Conservation (phyloP, 768 basidiomycete species). For the Rhizopogon vinicolor region DNA sequence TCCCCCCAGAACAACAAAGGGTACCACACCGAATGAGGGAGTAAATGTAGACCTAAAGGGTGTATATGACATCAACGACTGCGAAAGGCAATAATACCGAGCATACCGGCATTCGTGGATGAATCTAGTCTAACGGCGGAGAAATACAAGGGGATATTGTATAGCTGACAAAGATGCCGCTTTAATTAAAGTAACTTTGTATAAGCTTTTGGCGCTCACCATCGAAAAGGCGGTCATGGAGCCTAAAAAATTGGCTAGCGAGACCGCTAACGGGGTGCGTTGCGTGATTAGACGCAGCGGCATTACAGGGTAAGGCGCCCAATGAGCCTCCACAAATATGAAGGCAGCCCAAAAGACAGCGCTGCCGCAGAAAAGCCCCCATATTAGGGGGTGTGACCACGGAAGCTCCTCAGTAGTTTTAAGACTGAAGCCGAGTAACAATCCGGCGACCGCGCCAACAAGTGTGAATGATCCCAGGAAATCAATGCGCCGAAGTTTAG, state of each 20-base stretch:
- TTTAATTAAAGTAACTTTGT: constrained; percentile 1
- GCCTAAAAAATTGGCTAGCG: constrained; percentile 71
- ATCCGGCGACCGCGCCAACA: constrained; percentile 60
- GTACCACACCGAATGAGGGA: constrained; percentile 79
- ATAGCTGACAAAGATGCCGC: constrained; percentile 44
- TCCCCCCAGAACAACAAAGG: constrained; percentile 5
- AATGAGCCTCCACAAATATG: constrained; percentile 72
- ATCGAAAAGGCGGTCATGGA: constrained; percentile 80
- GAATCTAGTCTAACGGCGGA: constrained; percentile 70
- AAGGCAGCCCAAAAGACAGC: constrained; percentile 54
- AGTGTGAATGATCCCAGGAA: constrained; percentile 80
- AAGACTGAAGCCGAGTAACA: constrained; percentile 73
- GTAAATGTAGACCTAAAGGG: constrained; percentile 66
- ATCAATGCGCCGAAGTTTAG: constrained; percentile 79
- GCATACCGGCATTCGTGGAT: constrained; percentile 67
- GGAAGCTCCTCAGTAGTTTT: constrained; percentile 75
- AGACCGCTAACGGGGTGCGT: constrained; percentile 78
- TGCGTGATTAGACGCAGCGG: constrained; percentile 74
- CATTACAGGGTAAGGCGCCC: constrained; percentile 85
- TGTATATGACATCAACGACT: constrained; percentile 8
- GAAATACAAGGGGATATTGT: constrained; percentile 89
- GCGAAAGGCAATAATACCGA: not conserved
- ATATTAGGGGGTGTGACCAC: constrained; percentile 73
- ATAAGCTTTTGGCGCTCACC: constrained; percentile 34
- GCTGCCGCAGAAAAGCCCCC: constrained; percentile 58